Evolutionary conservation across 2,329 filamentous ascomycete genomes (phyloP).

Genomic region (Microsporum ferrugineum): DNA sequence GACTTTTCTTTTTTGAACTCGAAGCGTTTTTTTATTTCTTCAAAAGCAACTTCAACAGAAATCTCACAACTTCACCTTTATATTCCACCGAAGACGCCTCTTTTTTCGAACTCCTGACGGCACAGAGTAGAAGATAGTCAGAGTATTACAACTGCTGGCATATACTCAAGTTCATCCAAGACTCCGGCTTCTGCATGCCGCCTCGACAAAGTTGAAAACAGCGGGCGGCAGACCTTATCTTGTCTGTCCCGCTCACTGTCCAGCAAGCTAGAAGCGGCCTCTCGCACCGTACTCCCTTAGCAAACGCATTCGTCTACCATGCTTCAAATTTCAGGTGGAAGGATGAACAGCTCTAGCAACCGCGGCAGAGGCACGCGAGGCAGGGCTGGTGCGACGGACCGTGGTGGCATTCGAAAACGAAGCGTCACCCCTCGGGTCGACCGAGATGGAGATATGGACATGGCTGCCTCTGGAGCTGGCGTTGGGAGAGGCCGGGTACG

Average conservation of each 20-base stretch:
- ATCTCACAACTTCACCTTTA: background rate
- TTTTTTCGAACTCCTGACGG: background rate
- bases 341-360: conserved; percentile 23
- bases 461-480: conserved; percentile 38
- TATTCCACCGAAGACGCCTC: background rate
- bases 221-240: conserved; percentile 4
- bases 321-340: conserved; percentile 12
- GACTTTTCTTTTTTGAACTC: background rate
- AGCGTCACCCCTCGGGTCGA: conserved; percentile 38
- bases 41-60: background rate
- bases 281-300: background rate
- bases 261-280: background rate
- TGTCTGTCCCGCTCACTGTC: conserved; percentile 4
- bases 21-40: background rate
- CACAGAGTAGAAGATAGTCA: background rate
- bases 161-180: background rate
- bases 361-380: conserved; percentile 22
- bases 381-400: conserved; percentile 20
- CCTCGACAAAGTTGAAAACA: background rate
- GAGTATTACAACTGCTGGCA: background rate
- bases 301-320: conserved; percentile 6
- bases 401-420: conserved; percentile 44
- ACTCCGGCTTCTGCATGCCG: background rate
- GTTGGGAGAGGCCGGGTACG: conserved; percentile 25
- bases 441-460: conserved; percentile 51